Evolutionary conservation across 2,329 filamentous ascomycete genomes (phyloP), one percentile per base, ranked within the genome.

Genomic region (Arthroderma uncinatum): DNA sequence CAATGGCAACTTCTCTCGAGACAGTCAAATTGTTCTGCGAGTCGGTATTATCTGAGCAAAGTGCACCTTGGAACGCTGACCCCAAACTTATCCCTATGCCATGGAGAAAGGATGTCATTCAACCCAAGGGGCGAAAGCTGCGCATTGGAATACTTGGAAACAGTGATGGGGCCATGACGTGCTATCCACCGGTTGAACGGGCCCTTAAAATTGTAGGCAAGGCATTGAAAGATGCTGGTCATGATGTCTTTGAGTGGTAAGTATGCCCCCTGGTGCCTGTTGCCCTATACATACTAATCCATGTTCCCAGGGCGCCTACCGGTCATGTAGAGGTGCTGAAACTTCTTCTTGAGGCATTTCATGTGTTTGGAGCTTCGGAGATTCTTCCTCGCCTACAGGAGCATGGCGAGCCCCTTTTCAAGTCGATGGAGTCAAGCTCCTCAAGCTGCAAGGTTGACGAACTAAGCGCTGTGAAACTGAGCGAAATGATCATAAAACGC

Each of bases 1-100:
- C 71, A 1, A 71, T 73, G 69, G 65, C 71, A 7, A 61, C 66
- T 36, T 71, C 69, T 8, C 60, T 73, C 10, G 62, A 66, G 7
- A 59, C 63, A 5, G 53, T 73, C 16, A 66, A 71, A 54, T 53
- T 72, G 16, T 73, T 72, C 60, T 71, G 68, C 53, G 63, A 64
- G 60, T 64, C 70, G 0, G 63, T 74, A 12, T 63, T 72, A 23
- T 71, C 70, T n/a, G 59, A 64, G 2, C 57, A 66, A 37, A 59
- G 63, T 8, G 63, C 64, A 2, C 71, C 70, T 1, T 74, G 71
- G 71, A 66, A 63, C n/a, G 60, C 66, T 30, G 71, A 73, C 58
- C 70, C 71, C 23, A 73, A 73, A 60, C 66, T 67, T 50, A 39
- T 71, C 16, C 66, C 70, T 2, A 65, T 73, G n/a, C 71, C 71